Evolutionary conservation across 1,284 basidiomycete species (phyloP).

Genomic region (Phlebopus sp.): DNA sequence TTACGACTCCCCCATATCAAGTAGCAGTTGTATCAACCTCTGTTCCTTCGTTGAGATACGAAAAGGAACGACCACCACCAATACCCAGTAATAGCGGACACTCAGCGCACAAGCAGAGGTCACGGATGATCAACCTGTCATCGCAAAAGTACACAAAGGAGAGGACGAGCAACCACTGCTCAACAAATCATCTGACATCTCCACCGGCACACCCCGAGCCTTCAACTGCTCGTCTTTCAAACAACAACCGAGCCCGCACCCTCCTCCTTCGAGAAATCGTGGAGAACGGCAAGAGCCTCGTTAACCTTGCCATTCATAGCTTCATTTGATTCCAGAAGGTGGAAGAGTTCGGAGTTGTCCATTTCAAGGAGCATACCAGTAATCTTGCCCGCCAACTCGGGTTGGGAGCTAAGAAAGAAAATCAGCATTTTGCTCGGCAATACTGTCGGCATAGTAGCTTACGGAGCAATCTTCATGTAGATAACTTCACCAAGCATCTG

Average conservation of each 20-base stretch:
- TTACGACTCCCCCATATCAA: too few relatives aligned
- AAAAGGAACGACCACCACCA: constrained; percentile 52
- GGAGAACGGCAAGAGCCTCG: constrained; percentile 81
- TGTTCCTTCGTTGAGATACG: constrained; percentile 60
- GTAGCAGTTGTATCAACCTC: constrained; percentile 48
- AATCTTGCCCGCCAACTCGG: constrained; percentile 94
- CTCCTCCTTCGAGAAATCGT: constrained; percentile 71
- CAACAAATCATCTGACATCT: constrained; percentile 16
- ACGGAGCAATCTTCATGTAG: constrained; percentile 85
- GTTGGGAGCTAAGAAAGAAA: constrained; percentile 51
- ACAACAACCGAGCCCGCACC: neutral
- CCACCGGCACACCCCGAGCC: constrained; percentile 6
- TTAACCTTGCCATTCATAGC: constrained; percentile 85
- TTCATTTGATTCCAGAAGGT: constrained; percentile 78
- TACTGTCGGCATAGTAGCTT: constrained; percentile 36
- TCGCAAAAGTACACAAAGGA: constrained; percentile 19
- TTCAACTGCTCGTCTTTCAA: neutral
- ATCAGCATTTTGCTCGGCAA: constrained; percentile 16
- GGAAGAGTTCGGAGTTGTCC: constrained; percentile 89
- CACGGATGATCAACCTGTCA: constrained; percentile 35
- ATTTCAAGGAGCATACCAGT: constrained; percentile 98
- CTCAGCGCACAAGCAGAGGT: constrained; percentile 33
- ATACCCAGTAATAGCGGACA: constrained; percentile 38
- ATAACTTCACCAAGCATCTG: constrained; percentile 94
- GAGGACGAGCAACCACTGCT: constrained; percentile 35